phyloP scores from a whole-genome alignment of 1,284 basidiomycete genomes.

The Lignosus rhinocerotis region DNA sequence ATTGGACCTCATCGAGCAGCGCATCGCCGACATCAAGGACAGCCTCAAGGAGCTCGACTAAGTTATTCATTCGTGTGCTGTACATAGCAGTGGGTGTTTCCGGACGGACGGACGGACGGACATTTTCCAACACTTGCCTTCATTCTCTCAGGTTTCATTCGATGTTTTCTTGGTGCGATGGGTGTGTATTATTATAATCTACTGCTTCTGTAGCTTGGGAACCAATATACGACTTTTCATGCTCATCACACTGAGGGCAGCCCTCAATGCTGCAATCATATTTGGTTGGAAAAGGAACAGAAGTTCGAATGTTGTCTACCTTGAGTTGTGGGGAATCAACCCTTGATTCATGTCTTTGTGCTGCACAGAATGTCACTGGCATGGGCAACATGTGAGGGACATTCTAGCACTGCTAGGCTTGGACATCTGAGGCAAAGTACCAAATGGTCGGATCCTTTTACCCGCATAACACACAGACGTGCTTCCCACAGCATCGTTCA shows the following conservation, averaged over 20 bases:
- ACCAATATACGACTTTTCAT: neutral
- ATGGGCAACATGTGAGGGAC: no score
- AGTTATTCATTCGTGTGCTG: constrained; percentile 1
- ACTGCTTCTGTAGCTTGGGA: neutral
- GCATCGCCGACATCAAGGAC: constrained; percentile 26
- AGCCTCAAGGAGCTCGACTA: constrained; percentile 26
- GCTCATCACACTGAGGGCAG: neutral
- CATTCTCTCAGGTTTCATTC: neutral
- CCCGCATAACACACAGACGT: no score
- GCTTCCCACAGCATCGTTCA: no score
- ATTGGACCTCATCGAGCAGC: constrained; percentile 45
- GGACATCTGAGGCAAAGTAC: no score
- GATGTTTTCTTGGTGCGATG: neutral
- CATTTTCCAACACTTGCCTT: neutral
- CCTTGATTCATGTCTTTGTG: no score
- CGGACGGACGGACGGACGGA: neutral
- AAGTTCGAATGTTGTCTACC: no score
- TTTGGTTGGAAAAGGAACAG: no score
- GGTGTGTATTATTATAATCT: constrained; percentile 1
- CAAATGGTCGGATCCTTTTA: no score
- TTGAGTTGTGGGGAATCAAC: no score
- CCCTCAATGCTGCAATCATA: no score
- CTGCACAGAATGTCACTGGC: no score
- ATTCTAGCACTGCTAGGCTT: no score
- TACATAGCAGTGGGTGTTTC: neutral